Base-by-base conservation (phyloP, 352 stramenopile genomes). In the Blastocystis sp. region DNA sequence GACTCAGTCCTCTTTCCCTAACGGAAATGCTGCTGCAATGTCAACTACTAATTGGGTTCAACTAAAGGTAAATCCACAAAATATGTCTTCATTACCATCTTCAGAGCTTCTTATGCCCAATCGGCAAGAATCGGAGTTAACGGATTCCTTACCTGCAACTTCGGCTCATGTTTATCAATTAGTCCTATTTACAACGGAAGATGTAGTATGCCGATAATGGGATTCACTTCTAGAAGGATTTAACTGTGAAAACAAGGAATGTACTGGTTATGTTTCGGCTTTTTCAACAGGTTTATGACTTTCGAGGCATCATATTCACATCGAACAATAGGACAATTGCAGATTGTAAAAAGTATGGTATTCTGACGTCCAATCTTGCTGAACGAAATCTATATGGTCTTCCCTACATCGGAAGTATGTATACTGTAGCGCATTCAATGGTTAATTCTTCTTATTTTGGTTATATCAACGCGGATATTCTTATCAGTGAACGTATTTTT, bases 381-480 rank as follows among this genome's bases (percentile, higher is more conserved):
- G 30, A 62, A 42, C 30, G 27, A 19, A 84, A 84, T 42, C 73
- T 51, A 27, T 84, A 68, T 57, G 56, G 73, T 24, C n/a, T 84
- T 62, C 73, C 73, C 73, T 84, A 84, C 51, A 84, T 84, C 51
- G 73, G 73, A 1, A 66, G 48, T 42, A 27, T 84, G 30, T 84
- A 56, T 56, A 27, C 58, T 19, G 9, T 6, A 13, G 73, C 73
- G 6, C 22, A 53, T 37, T 35, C 48, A 15, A 22, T 66, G n/a
- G 57, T 48, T 22, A 44, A 69, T 37, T 54, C 48, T 2, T 30
- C 22, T 1, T 84, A 66, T 42, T 84, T 68, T 51, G 73, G 73
- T 37, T 84, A 84, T 57, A 84, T 84, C 73, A 84, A 84, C 53
- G 51, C 73, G 0, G 73, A 84, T 37, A 84, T 84, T 44, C 73